Evolutionary conservation across 2,329 filamentous ascomycete species (phyloP).

Genomic region (Arthrobotrys pseudoclavata): DNA sequence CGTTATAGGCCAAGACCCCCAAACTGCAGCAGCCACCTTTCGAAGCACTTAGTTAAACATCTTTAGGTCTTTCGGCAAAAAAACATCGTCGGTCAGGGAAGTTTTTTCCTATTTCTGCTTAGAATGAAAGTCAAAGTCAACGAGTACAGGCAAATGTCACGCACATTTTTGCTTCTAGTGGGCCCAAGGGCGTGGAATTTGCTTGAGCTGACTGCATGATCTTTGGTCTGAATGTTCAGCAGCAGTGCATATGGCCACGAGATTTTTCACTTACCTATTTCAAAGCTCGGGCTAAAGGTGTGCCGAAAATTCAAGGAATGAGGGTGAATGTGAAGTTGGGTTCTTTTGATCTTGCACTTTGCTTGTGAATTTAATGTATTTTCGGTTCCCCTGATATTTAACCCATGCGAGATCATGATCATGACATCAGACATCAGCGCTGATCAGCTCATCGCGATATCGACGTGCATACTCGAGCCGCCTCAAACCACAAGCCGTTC

Average conservation of each 20-base stretch:
- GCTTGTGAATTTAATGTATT: not conserved
- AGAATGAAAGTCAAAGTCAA: not conserved
- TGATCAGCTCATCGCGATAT: slow-evolving; percentile 5
- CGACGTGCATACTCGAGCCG: slow-evolving; percentile 6
- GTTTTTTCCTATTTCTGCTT: slow-evolving; percentile 24
- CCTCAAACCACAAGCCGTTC: not conserved
- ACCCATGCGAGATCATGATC: slow-evolving; percentile 6
- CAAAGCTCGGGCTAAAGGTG: slow-evolving; percentile 7
- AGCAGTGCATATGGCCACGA: slow-evolving; percentile 39
- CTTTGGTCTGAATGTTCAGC: slow-evolving; percentile 8
- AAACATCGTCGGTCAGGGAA: slow-evolving; percentile 14
- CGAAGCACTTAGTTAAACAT: not conserved
- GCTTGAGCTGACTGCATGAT: not conserved
- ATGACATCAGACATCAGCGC: slow-evolving; percentile 7
- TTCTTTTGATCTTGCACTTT: not conserved
- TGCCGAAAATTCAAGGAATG: slow-evolving; percentile 10
- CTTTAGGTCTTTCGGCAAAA: not conserved
- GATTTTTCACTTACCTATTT: not conserved
- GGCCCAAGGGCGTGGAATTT: slow-evolving; percentile 4
- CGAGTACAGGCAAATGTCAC: not conserved
- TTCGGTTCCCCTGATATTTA: not conserved
- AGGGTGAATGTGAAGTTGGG: not conserved
- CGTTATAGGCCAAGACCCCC: slow-evolving; percentile 1
- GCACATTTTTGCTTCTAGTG: not conserved
- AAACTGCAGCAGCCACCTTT: not conserved